Percentiles rank a stretch among this genome's conserved stretches.
Evolutionary conservation across 768 basidiomycete genomes (phyloP).

Genomic region (Daedaleopsis sinensis): DNA sequence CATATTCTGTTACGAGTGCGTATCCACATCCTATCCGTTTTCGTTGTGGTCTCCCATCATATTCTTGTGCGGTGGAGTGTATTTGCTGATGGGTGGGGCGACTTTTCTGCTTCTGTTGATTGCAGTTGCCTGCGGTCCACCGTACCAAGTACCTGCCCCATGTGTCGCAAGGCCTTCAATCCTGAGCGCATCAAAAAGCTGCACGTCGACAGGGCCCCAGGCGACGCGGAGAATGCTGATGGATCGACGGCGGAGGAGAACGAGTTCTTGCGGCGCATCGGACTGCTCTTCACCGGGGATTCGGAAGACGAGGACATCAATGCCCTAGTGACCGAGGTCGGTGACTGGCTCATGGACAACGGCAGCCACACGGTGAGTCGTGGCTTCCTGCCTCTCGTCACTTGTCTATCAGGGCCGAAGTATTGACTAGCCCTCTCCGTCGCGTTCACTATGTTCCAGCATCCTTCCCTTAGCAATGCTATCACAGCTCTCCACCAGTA

Average conservation of each 20-base stretch:
- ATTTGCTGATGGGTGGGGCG: background rate
- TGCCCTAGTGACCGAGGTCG: constrained; percentile 49
- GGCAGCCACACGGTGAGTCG: constrained; percentile 36
- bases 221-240: background rate
- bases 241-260: constrained; percentile 18
- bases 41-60: background rate
- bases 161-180: constrained; percentile 64
- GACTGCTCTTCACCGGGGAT: constrained; percentile 37
- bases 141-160: constrained; percentile 58
- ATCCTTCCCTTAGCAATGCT: constrained; percentile 35
- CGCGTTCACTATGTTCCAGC: constrained; percentile 23
- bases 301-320: constrained; percentile 36
- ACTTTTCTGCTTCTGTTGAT: background rate
- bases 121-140: constrained; percentile 59
- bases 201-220: constrained; percentile 53
- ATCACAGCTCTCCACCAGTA: constrained; percentile 42
- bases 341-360: constrained; percentile 52
- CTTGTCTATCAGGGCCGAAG: background rate
- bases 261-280: constrained; percentile 38
- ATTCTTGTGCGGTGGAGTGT: constrained; percentile 1
- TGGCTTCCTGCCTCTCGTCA: background rate
- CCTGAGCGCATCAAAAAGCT: constrained; percentile 64
- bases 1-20: constrained; percentile 71
- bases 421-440: background rate
- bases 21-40: constrained; percentile 16